Conservation (phyloP, 2,329 filamentous ascomycete genomes). For the Fusarium virguliforme region DNA sequence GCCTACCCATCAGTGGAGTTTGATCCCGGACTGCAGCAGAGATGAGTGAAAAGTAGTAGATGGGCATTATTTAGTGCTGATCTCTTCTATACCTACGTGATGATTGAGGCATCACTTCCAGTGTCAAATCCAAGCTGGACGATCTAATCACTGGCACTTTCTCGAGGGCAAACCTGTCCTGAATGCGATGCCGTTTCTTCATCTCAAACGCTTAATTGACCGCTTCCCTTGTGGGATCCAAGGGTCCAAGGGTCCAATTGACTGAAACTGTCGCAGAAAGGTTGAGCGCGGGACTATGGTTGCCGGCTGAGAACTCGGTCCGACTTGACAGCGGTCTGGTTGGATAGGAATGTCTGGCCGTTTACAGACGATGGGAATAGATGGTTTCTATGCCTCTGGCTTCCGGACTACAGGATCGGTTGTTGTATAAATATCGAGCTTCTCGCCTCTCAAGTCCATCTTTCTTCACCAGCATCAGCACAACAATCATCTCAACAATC, state of each 20-base stretch:
- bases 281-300: background rate
- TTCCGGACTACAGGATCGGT: background rate
- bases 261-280: slow-evolving; percentile 10
- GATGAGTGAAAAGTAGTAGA: background rate
- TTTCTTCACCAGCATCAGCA: slow-evolving; percentile 2
- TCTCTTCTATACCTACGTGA: background rate
- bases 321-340: slow-evolving; percentile 4
- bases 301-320: slow-evolving; percentile 6
- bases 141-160: background rate
- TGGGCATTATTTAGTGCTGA: background rate
- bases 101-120: background rate
- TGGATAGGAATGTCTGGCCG: slow-evolving; percentile 7
- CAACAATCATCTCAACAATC: slow-evolving; percentile 9
- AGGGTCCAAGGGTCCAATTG: background rate
- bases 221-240: background rate
- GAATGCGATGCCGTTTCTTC: background rate
- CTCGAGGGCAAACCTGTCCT: background rate
- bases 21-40: no score
- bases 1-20: background rate
- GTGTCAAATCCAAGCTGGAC: no score
- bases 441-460: background rate
- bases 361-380: background rate
- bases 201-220: background rate
- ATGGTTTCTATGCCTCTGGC: background rate
- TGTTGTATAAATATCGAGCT: background rate